Base-by-base conservation (phyloP, 169 alveolate species). In the Plasmodium cynomolgi region DNA sequence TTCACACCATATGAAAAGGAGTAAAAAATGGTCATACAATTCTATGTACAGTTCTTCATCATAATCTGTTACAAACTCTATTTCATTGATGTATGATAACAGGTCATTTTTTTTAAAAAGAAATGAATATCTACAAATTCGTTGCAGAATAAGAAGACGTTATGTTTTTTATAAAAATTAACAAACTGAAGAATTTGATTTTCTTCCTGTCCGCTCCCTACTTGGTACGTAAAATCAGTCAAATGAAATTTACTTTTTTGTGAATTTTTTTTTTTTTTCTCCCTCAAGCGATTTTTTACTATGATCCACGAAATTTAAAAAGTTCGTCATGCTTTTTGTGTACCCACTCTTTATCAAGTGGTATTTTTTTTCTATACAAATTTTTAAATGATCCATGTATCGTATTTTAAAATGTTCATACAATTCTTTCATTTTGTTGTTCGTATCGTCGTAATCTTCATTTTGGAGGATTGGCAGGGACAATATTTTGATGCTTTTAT, bases 301-400 rank as follows among this genome's bases (percentile, higher is more conserved):
- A 31, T 56, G 23, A 6, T 90, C 94, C n/a, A 71, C 83, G 50
- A 26, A 80, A 17, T 44, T 58, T 79, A 90, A 80, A 80, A 90
- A 90, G 33, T 58, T 80, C 23, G 81, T 81, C 56, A 90, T 33
- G 54, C 94, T 37, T 90, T 90, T 90, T 41, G 72, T 90, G 50
- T 80, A 90, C 7, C 91, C 88, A 44, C 56, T 90, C 68, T 80
- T 90, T 33, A 90, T 90, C 50, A 81, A 9, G 56, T 34, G 41
- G 39, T 80, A 90, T 68, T 74, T 90, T 74, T 90, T 90, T 90
- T 73, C 94, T 39, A 90, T 90, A 80, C 94, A 90, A 62, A 90
- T 90, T 80, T 90, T 90, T 37, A 90, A 11, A 56, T 80, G 82
- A 90, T 90, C 94, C 20, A 44, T 74, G 26, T 90, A 90, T 20